Percentiles rank a stretch among this genome's conserved stretches.
Evolutionary conservation across 139 green algal species (phyloP).

Genomic region (Astrephomene gubernaculifera): DNA sequence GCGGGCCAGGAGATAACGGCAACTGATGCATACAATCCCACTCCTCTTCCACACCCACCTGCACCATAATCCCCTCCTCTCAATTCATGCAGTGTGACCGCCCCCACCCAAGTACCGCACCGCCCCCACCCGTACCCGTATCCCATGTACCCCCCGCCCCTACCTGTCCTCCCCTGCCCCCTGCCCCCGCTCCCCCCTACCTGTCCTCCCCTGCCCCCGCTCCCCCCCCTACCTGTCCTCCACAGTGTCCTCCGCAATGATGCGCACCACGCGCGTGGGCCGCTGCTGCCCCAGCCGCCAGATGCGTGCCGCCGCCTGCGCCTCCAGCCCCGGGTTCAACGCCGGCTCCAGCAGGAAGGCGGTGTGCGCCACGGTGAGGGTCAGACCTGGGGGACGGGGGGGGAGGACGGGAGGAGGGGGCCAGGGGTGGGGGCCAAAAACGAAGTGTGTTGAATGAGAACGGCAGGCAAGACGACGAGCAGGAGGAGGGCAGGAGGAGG

Average conservation of each 20-base stretch:
- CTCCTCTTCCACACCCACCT: not conserved
- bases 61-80: too few species aligned
- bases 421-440: too few species aligned
- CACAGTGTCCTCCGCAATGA: conserved; percentile 43
- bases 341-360: conserved; percentile 72
- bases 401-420: not conserved
- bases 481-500: too few species aligned
- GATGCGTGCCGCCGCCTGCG: conserved; percentile 72
- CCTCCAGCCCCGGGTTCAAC: conserved; percentile 62
- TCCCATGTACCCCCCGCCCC: conserved; percentile 28
- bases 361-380: conserved; percentile 63
- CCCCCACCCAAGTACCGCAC: too few species aligned
- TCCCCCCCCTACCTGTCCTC: not conserved
- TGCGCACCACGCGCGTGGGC: conserved; percentile 62
- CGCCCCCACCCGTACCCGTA: not conserved
- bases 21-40: not conserved
- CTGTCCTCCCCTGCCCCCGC: too few species aligned
- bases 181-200: not conserved
- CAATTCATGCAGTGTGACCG: too few species aligned
- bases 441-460: too few species aligned
- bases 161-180: conserved; percentile 30
- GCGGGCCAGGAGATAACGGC: not conserved
- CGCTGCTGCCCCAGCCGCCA: conserved; percentile 69
- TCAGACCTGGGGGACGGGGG: conserved; percentile 49
- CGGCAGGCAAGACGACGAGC: too few species aligned